Conservation (phyloP, 2,329 filamentous ascomycete genomes). For the Arthroderma uncinatum region DNA sequence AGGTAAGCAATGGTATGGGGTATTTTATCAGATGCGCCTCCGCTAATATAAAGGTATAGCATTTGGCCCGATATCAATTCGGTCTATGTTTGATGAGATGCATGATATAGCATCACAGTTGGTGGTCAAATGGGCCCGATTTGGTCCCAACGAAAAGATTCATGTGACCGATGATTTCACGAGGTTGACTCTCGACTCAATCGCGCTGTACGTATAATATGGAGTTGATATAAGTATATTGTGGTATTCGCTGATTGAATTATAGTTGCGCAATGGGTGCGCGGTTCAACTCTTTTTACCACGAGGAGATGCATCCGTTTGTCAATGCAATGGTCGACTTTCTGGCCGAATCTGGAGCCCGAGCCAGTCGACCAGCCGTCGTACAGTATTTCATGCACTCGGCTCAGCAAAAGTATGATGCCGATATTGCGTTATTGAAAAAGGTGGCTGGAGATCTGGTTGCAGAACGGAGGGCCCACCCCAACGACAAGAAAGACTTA, state of each 20-base stretch:
- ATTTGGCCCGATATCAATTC: neutral
- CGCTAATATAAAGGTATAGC: neutral
- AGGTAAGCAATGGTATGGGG: neutral
- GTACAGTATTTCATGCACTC: neutral
- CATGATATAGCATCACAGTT: slow-evolving; percentile 3
- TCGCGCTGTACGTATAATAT: neutral
- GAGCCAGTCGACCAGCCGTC: neutral
- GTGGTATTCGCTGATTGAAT: neutral
- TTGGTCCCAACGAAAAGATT: slow-evolving; percentile 1
- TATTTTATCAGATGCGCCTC: no score
- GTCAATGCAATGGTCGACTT: neutral
- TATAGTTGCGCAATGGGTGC: neutral
- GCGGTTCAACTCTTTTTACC: slow-evolving; percentile 1
- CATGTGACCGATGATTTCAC: slow-evolving; percentile 2
- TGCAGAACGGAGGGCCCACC: neutral
- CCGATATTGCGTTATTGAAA: neutral
- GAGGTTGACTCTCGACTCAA: neutral
- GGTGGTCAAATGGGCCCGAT: slow-evolving; percentile 1
- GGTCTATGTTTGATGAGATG: slow-evolving; percentile 3
- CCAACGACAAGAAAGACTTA: slow-evolving; percentile 1
- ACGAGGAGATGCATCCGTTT: slow-evolving; percentile 3
- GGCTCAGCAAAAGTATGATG: slow-evolving; percentile 1
- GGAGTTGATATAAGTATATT: no score
- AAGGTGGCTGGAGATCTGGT: neutral
- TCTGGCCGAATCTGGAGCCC: neutral